Evolutionary conservation across 148 eudicot species (phyloP), one percentile per base, ranked within the genome.

Genomic region (Mesembryanthemum crystallinum): DNA sequence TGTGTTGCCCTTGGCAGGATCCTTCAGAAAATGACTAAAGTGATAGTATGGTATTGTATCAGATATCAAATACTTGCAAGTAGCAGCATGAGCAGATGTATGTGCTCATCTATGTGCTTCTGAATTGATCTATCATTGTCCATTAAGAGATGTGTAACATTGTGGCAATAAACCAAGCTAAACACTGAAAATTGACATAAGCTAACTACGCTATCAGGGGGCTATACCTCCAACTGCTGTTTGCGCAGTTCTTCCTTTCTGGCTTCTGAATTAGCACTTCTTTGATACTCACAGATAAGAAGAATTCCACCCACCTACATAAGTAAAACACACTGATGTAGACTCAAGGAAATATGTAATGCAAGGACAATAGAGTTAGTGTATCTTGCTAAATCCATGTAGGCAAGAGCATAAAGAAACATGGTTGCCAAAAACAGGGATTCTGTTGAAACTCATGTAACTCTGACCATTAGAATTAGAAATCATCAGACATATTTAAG

Each of bases 201-300:
- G 39, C 24, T 66, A 32, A 15, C 30, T 35, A 47, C 52, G 21
- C 4, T 65, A 32, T 55, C 9, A 8, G 67, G n/a, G 64, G 29
- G 63, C 33, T 72, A 45, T 66, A 94, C 98, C 98, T 91, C 86
- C 74, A 91, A 20, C 76, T 91, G 97, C 61, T 85, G 85, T 69
- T 59, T 88, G n/a, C 98, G 91, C 62, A 77, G 39, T 76, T 83
- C 95, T 88, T 94, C 98, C 84, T 94, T 94, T 64, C 88, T 85
- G 55, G 98, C 93, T 87, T 94, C 98, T 72, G 93, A 80, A 64
- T 82, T 90, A 45, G 98, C 85, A 83, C 88, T 91, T 73, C 98
- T 86, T 83, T 91, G 98, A 75, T 90, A 95, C 79, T 94, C 98
- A 70, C 83, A 91, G 47, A 94, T 80, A 29, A 94, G 80, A 80